A percentile compares a stretch with the other conserved stretches of the same genome.
These are phyloP conservation scores for Antarctomyces pellizariae DNA, from an alignment of 495 filamentous ascomycete species.

Conservation along the genomic window DNA sequence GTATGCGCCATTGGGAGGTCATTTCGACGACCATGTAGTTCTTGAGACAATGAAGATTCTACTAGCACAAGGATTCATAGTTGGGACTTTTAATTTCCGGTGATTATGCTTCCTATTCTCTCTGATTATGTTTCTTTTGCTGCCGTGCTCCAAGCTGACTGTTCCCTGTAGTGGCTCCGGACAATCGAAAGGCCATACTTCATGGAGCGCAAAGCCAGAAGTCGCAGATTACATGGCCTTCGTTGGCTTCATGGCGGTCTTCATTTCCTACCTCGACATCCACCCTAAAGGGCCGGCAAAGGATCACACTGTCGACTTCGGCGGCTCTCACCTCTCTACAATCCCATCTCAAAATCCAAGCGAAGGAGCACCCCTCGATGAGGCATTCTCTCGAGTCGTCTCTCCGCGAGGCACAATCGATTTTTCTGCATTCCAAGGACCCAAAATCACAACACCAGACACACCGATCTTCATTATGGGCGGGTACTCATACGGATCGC, in stretches of 20 bases:
- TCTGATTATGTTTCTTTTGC: neutral
- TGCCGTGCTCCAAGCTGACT: conserved; percentile 2
- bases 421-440: too few species aligned
- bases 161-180: conserved; percentile 42
- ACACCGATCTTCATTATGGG: too few species aligned
- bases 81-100: conserved; percentile 89
- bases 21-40: conserved; percentile 64
- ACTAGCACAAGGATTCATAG: conserved; percentile 41
- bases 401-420: too few species aligned
- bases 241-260: conserved; percentile 52
- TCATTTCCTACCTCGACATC: neutral
- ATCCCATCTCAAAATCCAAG: too few species aligned
- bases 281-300: neutral
- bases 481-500: conserved; percentile 83
- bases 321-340: too few species aligned
- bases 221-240: conserved; percentile 60
- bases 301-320: conserved; percentile 1
- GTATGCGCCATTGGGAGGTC: conserved; percentile 71
- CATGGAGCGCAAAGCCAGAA: conserved; percentile 68
- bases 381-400: too few species aligned
- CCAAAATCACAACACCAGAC: too few species aligned
- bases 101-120: conserved; percentile 21
- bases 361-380: too few species aligned
- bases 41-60: conserved; percentile 34
- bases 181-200: conserved; percentile 50